Base-by-base conservation (phyloP, 2,329 filamentous ascomycete genomes). In the Aphanoascus verrucosus region DNA sequence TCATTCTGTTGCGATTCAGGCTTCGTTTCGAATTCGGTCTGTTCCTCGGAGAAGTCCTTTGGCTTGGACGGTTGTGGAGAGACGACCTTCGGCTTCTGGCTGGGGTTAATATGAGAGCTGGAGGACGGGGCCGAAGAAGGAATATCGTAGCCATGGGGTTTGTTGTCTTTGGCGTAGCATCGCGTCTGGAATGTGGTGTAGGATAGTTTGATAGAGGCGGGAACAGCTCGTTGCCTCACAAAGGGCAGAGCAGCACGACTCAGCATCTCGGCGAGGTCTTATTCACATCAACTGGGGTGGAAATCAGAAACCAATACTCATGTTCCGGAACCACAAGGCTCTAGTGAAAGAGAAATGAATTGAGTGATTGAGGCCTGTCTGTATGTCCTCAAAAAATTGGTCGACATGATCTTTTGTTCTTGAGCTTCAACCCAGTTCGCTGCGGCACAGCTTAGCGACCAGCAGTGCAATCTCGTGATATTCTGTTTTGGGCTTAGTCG, bases 221-320 rank as follows among this genome's bases (percentile, higher is more conserved):
- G 59, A 59, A 69, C 61, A 57, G 65, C 64, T 58, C 67, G 68
- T 50, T 66, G 66, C 70, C 71, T 73, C 64, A 68, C 59, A 46
- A 72, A 65, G 68, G 71, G 71, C 60, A 74, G 62, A 53, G 69
- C 64, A 56, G 70, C 68, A 62, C 71, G 72, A 60, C 68, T 71
- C 58, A 74, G 68, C 72, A 74, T 74, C 51, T 58, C 67, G 62
- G 49, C 46, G 32, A 54, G 34, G n/a, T 15, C 6, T 32, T 32
- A 46, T 50, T 55, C 53, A 55, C 50, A 54, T 49, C 57, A 59
- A 58, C 56, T 49, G 52, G 35, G 54, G 49, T 55, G 32, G 1
- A 35, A 53, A 17, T 50, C 34, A 19, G 45, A 53, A 50, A 17
- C 50, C 56, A 55, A 34, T 56, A 57, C 55, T 61, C 62, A 61